Base-by-base conservation (phyloP, 2,329 filamentous ascomycete species). In the Penicillium concentricum region DNA sequence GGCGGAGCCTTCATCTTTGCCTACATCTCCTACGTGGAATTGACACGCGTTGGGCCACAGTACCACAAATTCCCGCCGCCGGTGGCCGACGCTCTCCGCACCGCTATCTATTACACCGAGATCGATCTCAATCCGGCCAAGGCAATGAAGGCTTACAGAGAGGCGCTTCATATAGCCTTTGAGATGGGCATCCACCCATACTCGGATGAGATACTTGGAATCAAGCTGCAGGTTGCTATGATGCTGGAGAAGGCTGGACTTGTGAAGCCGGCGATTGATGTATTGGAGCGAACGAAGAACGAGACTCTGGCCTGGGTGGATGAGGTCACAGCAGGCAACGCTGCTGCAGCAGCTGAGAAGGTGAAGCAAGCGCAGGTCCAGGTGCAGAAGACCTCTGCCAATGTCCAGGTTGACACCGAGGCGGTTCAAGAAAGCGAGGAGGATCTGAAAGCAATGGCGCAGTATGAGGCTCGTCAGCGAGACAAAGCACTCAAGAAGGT, bases 151-250 rank as follows among this genome's bases (percentile, higher is more conserved):
- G 91, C 91, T 73, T 97, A 96, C 73, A 87, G 87, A 67, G 83
- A 89, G 62, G 92, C 92, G 3, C 79, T 97, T 56, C 81, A 87
- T 60, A 82, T 88, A 50, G 91, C 91, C 56, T 79, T 86, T 48
- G 86, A 91, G 67, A 70, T 89, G 49, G 86, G 87, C 0, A 84
- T 99, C 78, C 91, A 97, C 69, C 91, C 90, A 0, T 95, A 92
- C 71, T 92, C 90, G 4, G 90, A 97, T 66, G 92, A 97, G 72
- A 87, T 97, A 34, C 82, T 97, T 64, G 94, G 94, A 9, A 87
- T 97, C 51, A 91, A 92, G 69, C 87, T 97, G 49, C 87, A 92
- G 70, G 81, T 96, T 9, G 87, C 91, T 1, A 82, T 83, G 10
- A 86, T 96, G 81, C 81, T 96, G 60, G 91, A 97, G 74, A 87